These are phyloP conservation scores for Hypoxylon cercidicola DNA, from an alignment of 495 filamentous ascomycete genomes.

Conservation along the genomic window DNA sequence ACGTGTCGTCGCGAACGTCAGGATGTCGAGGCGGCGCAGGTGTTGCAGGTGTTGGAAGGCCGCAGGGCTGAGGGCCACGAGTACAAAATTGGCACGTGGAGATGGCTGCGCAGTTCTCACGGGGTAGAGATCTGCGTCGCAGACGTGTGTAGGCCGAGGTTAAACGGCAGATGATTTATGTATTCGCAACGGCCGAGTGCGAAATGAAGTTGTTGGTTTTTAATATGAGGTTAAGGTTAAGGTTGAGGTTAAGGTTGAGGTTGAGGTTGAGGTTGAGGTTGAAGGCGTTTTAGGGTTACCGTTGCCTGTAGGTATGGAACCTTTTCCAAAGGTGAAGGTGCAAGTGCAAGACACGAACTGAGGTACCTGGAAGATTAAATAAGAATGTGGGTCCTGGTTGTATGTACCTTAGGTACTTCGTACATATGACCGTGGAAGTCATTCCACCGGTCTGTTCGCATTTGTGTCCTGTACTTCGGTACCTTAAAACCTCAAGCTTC, in stretches of 20 bases:
- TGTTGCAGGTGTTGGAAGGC: neutral
- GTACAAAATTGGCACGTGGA: slow-evolving; percentile 27
- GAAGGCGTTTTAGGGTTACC: neutral
- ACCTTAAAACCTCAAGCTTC: no score
- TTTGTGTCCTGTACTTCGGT: no score
- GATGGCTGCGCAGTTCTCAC: slow-evolving; percentile 15
- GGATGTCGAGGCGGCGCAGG: slow-evolving; percentile 5
- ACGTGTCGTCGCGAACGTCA: neutral
- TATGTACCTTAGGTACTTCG: no score
- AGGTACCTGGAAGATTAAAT: slow-evolving; percentile 13
- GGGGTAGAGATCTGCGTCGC: slow-evolving; percentile 8
- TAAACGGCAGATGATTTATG: neutral
- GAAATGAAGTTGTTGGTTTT: no score
- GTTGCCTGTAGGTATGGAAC: slow-evolving; percentile 6
- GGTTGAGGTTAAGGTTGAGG: no score
- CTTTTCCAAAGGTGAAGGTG: no score
- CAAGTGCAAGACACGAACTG: no score
- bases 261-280: no score
- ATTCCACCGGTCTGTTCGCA: slow-evolving; percentile 4
- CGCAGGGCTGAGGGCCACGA: slow-evolving; percentile 17
- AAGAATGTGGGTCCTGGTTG: slow-evolving; percentile 26
- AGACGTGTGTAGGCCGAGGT: neutral
- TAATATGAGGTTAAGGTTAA: no score
- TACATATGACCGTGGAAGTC: slow-evolving; percentile 11
- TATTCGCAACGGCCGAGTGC: neutral